Evolutionary conservation across 2,329 filamentous ascomycete species (phyloP).

Genomic region (Chrysosporium queenslandicum): DNA sequence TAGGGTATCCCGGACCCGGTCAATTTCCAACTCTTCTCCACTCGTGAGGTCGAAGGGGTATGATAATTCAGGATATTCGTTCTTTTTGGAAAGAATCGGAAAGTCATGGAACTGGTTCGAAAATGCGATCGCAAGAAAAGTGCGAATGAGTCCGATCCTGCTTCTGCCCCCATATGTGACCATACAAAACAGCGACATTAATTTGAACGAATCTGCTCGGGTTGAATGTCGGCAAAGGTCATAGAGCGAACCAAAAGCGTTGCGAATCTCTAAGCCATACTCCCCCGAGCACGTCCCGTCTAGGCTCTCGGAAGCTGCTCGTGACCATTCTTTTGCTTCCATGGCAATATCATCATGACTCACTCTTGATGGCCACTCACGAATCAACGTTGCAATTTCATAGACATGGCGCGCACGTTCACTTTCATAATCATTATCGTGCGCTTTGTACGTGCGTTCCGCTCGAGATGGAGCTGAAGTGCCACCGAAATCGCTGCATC

Average conservation of each 20-base stretch:
- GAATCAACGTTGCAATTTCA: conserved; percentile 17
- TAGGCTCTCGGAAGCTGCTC: not conserved
- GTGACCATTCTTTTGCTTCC: conserved; percentile 7
- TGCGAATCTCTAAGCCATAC: conserved; percentile 9
- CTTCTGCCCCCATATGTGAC: conserved; percentile 16
- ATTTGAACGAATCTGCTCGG: conserved; percentile 14
- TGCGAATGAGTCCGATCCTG: conserved; percentile 5
- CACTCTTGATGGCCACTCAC: conserved; percentile 13
- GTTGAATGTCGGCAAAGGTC: conserved; percentile 14
- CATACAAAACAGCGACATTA: conserved; percentile 19
- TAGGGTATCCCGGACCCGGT: not conserved
- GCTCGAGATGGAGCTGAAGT: not conserved
- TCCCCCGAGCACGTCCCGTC: conserved; percentile 9
- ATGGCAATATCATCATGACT: not conserved
- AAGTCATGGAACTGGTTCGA: conserved; percentile 11
- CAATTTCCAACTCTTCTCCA: not conserved
- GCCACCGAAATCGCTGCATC: conserved; percentile 11
- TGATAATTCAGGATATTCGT: not conserved
- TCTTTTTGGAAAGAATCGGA: not conserved
- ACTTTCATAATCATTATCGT: conserved; percentile 13
- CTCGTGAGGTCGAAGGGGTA: not conserved
- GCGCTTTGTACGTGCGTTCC: conserved; percentile 5
- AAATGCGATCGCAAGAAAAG: conserved; percentile 15
- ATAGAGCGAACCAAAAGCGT: conserved; percentile 18
- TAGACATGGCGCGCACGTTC: conserved; percentile 13